A percentile compares a stretch with the other conserved stretches of the same genome.
phyloP scores from a whole-genome alignment of 306 rosid genomes.

The Malus sieversii region DNA sequence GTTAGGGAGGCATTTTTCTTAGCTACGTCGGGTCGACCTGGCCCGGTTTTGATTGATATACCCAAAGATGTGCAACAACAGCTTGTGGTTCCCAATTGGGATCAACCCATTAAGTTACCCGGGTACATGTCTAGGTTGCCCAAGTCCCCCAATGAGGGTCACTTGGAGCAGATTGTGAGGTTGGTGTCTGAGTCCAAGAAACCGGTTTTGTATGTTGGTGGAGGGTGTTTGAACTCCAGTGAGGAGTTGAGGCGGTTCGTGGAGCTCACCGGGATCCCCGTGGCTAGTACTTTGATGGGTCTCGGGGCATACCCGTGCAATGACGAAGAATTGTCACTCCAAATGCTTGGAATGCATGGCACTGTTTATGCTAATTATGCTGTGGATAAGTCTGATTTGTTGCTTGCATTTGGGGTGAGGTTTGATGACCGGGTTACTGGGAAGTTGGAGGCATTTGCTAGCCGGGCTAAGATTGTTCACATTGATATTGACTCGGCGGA shows the following conservation, averaged over 20 bases:
- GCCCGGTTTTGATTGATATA: conserved; percentile 71
- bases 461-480: conserved; percentile 84
- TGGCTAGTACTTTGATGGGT: conserved; percentile 86
- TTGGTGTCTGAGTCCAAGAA: conserved; percentile 50
- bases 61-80: conserved; percentile 92
- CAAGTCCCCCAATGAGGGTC: conserved; percentile 26
- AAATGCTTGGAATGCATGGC: conserved; percentile 92
- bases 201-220: conserved; percentile 82
- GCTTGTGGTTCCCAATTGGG: conserved; percentile 70
- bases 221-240: conserved; percentile 78
- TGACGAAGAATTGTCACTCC: conserved; percentile 46
- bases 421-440: conserved; percentile 92
- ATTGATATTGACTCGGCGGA: conserved; percentile 88
- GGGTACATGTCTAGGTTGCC: conserved; percentile 71
- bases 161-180: conserved; percentile 53
- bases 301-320: conserved; percentile 54
- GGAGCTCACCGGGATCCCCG: conserved; percentile 63
- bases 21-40: conserved; percentile 76
- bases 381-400: conserved; percentile 62
- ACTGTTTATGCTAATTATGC: conserved; percentile 90
- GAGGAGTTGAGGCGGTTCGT: conserved; percentile 59
- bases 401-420: conserved; percentile 91
- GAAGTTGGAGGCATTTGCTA: conserved; percentile 80
- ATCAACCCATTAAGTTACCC: conserved; percentile 29
- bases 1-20: conserved; percentile 66